Evolutionary conservation across 495 filamentous ascomycete genomes (phyloP), one percentile per base, ranked within the genome.

Genomic region (Xylaria longipes): DNA sequence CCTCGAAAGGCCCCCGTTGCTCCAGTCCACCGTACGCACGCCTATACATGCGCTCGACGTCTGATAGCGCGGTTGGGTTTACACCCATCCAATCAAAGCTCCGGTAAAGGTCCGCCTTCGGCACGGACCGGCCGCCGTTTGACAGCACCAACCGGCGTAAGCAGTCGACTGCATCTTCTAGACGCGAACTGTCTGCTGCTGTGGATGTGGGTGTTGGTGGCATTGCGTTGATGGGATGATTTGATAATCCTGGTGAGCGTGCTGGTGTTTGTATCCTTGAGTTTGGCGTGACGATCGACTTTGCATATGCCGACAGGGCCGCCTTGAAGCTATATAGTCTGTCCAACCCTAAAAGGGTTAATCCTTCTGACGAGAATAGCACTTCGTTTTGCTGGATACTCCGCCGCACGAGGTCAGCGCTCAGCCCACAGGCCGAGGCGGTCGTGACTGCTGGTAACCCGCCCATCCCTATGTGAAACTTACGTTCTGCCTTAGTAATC

Each of bases 291-390:
- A 52, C 31, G 56, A 68, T 60, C 15, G 73, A 75, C 35, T 75
- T 80, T 11, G 87, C 83, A 66, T 91, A 87, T 22, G 87, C 84
- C 67, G 88, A 87, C 3, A 93, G 83, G 5, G 88, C 84, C 41
- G 87, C 85, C 75, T 92, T 92, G 82, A 94, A 90, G 54, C 88
- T 92, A 80, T 92, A 93, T 74, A 93, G 83, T 68, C 90, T 87
- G 78, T 94, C 91, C 54, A 93, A 86, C 20, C 87, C 89, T 0
- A 93, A 80, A 39, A 93, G 78, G 1, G 88, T 91, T 39, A 94
- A 81, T 45, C 89, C 90, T 58, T 91, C 90, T n/a, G 89, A 88
- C 35, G 88, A 86, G 83, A 91, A 93, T 67, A 93, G 81, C 39
- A 91, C 82, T 62, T 92, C 89, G 74, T 93, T 91, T 75, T 93